These are phyloP conservation scores for Pythium brassicae DNA, from an alignment of 352 stramenopile genomes.

Conservation along the genomic window DNA sequence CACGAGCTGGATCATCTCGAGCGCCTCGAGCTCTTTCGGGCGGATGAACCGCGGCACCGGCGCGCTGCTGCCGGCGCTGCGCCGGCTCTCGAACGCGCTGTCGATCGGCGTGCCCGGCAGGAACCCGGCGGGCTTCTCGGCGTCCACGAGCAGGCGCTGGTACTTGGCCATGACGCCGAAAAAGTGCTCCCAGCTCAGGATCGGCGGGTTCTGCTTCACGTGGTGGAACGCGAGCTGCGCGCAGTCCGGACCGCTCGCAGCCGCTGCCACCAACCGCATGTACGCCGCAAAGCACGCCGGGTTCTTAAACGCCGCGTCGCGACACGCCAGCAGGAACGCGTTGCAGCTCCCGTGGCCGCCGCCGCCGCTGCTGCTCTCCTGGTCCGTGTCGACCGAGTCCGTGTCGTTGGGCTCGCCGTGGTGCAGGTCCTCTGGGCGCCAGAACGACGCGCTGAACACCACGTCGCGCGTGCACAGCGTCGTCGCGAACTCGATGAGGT, in stretches of 20 bases:
- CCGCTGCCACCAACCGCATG: conserved; percentile 65
- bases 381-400: conserved; percentile 30
- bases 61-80: conserved; percentile 12
- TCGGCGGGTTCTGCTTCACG: conserved; percentile 78
- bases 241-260: conserved; percentile 60
- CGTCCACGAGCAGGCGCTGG: conserved; percentile 68
- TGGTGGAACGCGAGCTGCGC: conserved; percentile 79
- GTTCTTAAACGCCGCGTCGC: conserved; percentile 73
- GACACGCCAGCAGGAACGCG: conserved; percentile 61
- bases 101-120: conserved; percentile 22
- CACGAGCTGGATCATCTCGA: conserved; percentile 75
- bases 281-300: conserved; percentile 71
- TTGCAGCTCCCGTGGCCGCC: conserved; percentile 44
- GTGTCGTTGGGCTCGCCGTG: conserved; percentile 18
- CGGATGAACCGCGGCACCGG: conserved; percentile 69
- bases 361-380: conserved; percentile 17
- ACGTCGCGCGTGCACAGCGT: conserved; percentile 52
- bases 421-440: conserved; percentile 34
- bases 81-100: conserved; percentile 7
- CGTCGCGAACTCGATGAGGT: conserved; percentile 73
- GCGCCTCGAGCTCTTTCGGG: conserved; percentile 75
- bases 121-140: conserved; percentile 45
- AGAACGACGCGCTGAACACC: conserved; percentile 62
- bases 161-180: conserved; percentile 85
- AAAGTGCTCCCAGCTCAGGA: conserved; percentile 83